Conservation (phyloP, 2,329 filamentous ascomycete genomes). For the Mycosphaerella arachidis region DNA sequence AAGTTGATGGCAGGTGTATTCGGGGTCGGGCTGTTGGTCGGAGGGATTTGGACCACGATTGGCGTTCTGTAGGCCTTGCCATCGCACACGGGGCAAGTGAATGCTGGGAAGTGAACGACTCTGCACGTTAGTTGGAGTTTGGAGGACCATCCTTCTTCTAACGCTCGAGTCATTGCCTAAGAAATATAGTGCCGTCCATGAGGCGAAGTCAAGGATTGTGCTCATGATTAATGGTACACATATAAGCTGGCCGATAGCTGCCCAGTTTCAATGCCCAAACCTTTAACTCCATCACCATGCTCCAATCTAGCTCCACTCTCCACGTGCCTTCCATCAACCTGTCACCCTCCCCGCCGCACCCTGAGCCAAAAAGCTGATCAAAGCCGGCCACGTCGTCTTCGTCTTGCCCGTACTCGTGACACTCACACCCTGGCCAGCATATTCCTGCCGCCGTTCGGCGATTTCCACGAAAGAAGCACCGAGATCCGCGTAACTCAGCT, state of each 20-base stretch:
- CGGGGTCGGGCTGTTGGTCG: too few relatives aligned
- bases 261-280: neutral
- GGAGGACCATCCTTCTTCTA: too few relatives aligned
- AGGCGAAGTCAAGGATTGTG: neutral
- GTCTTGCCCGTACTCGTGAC: constrained; percentile 91
- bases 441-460: neutral
- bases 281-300: neutral
- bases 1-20: too few relatives aligned
- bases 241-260: neutral
- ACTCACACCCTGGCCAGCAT: neutral
- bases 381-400: constrained; percentile 76
- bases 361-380: constrained; percentile 84
- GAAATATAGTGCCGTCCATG: neutral
- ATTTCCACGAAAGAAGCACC: neutral
- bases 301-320: neutral
- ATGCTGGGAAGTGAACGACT: too few relatives aligned
- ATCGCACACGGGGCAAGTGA: too few relatives aligned
- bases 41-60: too few relatives aligned
- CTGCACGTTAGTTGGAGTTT: too few relatives aligned
- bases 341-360: neutral
- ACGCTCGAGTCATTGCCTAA: too few relatives aligned
- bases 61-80: too few relatives aligned
- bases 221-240: neutral
- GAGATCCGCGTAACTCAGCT: neutral
- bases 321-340: neutral